Evolutionary conservation across 306 rosid species (phyloP).

Genomic region (Lathyrus oleraceus): DNA sequence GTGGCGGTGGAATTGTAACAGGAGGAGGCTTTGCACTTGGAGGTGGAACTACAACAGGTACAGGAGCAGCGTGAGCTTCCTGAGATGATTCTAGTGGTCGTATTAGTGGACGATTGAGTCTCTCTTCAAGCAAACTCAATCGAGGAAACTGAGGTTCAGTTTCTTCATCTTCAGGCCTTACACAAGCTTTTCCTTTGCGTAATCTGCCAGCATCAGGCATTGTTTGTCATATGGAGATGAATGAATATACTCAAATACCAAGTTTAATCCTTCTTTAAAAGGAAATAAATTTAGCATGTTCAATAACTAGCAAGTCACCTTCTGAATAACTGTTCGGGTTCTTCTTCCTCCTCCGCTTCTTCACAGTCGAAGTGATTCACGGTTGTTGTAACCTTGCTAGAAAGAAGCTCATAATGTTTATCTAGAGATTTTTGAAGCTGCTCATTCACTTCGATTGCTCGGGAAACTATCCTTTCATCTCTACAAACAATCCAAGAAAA

Average conservation of each 20-base stretch:
- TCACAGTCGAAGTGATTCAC: conserved; percentile 45
- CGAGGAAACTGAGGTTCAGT: conserved; percentile 47
- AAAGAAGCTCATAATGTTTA: conserved; percentile 75
- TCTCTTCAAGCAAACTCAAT: conserved; percentile 67
- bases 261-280: conserved; percentile 5
- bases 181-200: conserved; percentile 93
- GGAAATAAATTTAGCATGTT: conserved; percentile 1
- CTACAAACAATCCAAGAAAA: conserved; percentile 29
- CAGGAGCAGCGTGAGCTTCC: conserved; percentile 38
- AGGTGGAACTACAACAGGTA: conserved; percentile 34
- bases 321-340: conserved; percentile 72
- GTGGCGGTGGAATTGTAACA: conserved; percentile 84
- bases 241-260: conserved; percentile 16
- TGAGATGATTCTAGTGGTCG: conserved; percentile 65
- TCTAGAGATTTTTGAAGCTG: conserved; percentile 75
- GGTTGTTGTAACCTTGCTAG: conserved; percentile 47
- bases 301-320: conserved; percentile 48
- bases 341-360: conserved; percentile 73
- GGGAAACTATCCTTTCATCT: conserved; percentile 73
- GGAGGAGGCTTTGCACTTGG: conserved; percentile 42
- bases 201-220: conserved; percentile 49
- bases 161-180: conserved; percentile 70
- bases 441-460: conserved; percentile 78
- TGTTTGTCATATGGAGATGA: conserved; percentile 4
- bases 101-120: conserved; percentile 77